Percentiles rank a stretch among this genome's conserved stretches.
phyloP scores from a whole-genome alignment of 208 protist species.

The Acanthamoeba healyi region DNA sequence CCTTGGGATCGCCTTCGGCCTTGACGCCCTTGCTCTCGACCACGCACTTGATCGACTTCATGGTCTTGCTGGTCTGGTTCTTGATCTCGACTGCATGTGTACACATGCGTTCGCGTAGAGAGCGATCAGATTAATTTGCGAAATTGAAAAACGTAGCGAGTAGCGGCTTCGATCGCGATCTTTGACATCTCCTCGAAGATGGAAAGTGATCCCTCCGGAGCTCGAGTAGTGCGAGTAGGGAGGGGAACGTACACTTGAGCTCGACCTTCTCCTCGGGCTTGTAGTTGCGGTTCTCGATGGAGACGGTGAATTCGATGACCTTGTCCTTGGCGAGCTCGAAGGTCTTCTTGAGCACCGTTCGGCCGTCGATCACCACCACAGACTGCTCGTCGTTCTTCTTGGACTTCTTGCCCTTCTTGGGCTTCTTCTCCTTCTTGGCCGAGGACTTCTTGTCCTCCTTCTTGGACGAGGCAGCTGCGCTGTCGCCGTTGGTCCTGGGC shows the following conservation, averaged over 20 bases:
- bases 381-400: conserved; percentile 47
- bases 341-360: conserved; percentile 52
- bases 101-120: too few relatives aligned
- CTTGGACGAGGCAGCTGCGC: neutral
- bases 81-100: conserved; percentile 41
- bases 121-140: neutral
- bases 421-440: neutral
- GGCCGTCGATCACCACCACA: conserved; percentile 18
- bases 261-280: conserved; percentile 33
- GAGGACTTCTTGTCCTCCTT: neutral
- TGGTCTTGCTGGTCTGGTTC: conserved; percentile 35
- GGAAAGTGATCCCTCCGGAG: too few relatives aligned
- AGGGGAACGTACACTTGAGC: neutral
- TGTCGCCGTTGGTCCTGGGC: conserved; percentile 22
- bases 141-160: neutral
- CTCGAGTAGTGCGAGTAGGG: neutral
- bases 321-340: conserved; percentile 31
- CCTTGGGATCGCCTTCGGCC: neutral
- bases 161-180: too few relatives aligned
- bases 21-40: neutral
- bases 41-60: conserved; percentile 46
- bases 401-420: neutral
- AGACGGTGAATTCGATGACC: conserved; percentile 42
- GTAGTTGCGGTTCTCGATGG: conserved; percentile 16
- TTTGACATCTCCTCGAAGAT: too few relatives aligned